These are phyloP conservation scores for Populus hybrid DNA, from an alignment of 441 rosid genomes.

Conservation along the genomic window DNA sequence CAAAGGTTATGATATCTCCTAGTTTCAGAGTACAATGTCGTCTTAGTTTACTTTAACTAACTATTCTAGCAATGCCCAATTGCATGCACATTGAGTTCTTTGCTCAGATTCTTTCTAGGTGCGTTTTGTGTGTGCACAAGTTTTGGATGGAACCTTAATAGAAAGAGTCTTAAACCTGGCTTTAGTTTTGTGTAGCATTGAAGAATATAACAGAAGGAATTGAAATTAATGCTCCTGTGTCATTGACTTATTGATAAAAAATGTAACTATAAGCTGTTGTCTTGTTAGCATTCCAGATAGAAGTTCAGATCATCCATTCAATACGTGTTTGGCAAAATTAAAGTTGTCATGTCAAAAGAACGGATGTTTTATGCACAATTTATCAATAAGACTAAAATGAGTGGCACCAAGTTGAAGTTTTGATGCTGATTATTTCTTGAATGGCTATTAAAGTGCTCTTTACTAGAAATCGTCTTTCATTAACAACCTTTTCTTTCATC, in stretches of 20 bases:
- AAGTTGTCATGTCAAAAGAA: background rate
- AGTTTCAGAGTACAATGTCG: background rate
- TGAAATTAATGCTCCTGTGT: background rate
- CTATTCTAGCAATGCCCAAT: background rate
- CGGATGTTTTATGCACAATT: background rate
- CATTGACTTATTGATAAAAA: background rate
- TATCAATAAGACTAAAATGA: background rate
- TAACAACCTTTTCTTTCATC: background rate
- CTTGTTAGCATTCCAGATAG: background rate
- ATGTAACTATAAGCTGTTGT: background rate
- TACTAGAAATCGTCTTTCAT: background rate
- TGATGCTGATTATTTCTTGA: background rate
- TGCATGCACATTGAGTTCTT: background rate
- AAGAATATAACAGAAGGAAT: background rate
- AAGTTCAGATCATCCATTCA: background rate
- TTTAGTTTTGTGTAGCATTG: background rate
- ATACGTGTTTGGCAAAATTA: background rate
- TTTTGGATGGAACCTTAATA: background rate
- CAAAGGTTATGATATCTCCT: background rate
- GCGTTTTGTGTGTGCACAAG: background rate
- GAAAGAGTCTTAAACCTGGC: background rate
- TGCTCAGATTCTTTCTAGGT: background rate
- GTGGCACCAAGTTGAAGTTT: background rate
- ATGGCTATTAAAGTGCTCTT: background rate
- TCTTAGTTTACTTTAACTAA: background rate